Evolutionary conservation across 257 asterid genomes (phyloP).

Genomic region (Solanum tarijense): DNA sequence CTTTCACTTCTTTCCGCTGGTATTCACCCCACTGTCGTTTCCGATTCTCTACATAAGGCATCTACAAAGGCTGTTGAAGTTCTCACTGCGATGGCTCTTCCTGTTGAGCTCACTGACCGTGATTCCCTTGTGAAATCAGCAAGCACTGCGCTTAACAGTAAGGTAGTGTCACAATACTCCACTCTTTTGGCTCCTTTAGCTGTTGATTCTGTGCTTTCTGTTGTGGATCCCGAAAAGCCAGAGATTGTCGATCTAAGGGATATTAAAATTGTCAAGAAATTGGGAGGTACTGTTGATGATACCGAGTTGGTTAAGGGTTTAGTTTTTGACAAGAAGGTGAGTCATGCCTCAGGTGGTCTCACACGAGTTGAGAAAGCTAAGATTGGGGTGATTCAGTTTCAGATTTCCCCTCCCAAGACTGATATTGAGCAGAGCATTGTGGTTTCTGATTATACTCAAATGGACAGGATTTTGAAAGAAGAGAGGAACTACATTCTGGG

Average conservation of each 20-base stretch:
- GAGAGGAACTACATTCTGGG: constrained; percentile 90
- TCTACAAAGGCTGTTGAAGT: constrained; percentile 67
- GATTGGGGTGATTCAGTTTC: constrained; percentile 90
- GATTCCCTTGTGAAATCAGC: constrained; percentile 77
- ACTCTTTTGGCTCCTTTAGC: constrained; percentile 94
- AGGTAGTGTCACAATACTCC: constrained; percentile 97
- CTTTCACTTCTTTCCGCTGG: constrained; percentile 49
- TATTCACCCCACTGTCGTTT: constrained; percentile 68
- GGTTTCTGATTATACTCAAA: constrained; percentile 93
- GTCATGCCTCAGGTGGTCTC: constrained; percentile 91
- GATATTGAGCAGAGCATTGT: constrained; percentile 97
- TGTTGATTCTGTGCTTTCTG: constrained; percentile 89
- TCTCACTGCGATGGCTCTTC: constrained; percentile 73
- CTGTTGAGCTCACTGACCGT: constrained; percentile 70
- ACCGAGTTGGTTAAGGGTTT: constrained; percentile 75
- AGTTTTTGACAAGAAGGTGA: constrained; percentile 94
- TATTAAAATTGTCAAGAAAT: constrained; percentile 81
- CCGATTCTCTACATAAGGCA: constrained; percentile 70
- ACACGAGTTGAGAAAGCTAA: constrained; percentile 87
- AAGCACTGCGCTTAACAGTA: constrained; percentile 62
- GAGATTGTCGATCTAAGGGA: constrained; percentile 89
- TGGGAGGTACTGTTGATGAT: constrained; percentile 95
- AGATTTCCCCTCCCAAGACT: constrained; percentile 94
- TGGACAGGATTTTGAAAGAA: constrained; percentile 98
- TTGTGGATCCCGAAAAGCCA: constrained; percentile 83